These are phyloP conservation scores for Tardiomyces depauwii DNA, from an alignment of 1,139 yeast genomes.

Conservation along the genomic window DNA sequence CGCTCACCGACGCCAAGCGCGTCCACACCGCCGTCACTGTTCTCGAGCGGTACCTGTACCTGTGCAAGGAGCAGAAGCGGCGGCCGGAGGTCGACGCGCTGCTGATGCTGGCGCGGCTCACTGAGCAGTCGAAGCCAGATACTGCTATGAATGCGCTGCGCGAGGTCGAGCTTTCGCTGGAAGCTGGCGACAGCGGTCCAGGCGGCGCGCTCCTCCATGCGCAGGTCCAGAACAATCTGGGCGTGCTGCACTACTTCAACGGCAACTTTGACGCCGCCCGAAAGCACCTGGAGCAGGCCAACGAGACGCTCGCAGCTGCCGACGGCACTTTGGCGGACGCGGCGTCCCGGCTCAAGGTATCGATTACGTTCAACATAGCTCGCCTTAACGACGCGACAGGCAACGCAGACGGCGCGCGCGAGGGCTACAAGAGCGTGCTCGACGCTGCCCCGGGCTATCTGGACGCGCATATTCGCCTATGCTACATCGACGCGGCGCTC, in stretches of 20 bases:
- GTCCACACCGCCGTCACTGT: constrained; percentile 39
- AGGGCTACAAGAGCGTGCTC: constrained; percentile 45
- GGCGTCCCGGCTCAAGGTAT: constrained; percentile 2
- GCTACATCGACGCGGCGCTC: constrained; percentile 38
- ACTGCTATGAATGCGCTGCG: constrained; percentile 18
- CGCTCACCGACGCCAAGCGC: constrained; percentile 12
- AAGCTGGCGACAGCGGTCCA: constrained; percentile 46
- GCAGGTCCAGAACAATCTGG: constrained; percentile 72
- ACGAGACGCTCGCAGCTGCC: constrained; percentile 16
- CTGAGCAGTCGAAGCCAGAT: constrained; percentile 36
- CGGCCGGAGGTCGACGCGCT: constrained; percentile 60
- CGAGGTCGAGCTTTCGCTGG: constrained; percentile 49
- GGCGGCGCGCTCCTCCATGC: constrained; percentile 43
- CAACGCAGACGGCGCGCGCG: constrained; percentile 35
- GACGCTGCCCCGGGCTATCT: constrained; percentile 57
- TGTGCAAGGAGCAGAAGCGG: constrained; percentile 49
- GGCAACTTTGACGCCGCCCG: constrained; percentile 45
- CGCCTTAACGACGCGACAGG: constrained; percentile 31
- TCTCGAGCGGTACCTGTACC: constrained; percentile 60
- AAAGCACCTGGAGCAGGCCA: constrained; percentile 42
- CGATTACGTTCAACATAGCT: constrained; percentile 30
- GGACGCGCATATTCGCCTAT: constrained; percentile 63
- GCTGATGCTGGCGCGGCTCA: constrained; percentile 52
- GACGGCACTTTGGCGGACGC: not conserved
- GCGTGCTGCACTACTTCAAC: constrained; percentile 66